Evolutionary conservation across 768 basidiomycete genomes (phyloP).

Genomic region (Rhizopogon sp.): DNA sequence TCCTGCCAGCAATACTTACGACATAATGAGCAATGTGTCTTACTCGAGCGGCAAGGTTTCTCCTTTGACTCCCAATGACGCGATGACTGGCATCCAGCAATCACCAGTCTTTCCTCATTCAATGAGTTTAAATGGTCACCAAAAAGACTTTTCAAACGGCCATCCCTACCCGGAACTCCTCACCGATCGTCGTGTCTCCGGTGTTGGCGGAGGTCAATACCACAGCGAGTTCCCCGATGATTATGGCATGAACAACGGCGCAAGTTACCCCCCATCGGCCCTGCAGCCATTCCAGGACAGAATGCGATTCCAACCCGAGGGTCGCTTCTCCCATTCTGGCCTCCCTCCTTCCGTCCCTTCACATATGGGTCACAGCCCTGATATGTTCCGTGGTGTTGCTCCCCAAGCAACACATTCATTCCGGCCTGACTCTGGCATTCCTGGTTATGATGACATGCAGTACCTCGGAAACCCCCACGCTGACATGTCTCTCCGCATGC

Average conservation of each 20-base stretch:
- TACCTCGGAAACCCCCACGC: conserved; percentile 50
- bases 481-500: conserved; percentile 60
- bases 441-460: conserved; percentile 56
- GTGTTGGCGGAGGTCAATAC: conserved; percentile 40
- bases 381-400: conserved; percentile 62
- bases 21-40: conserved; percentile 59
- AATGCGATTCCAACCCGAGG: conserved; percentile 51
- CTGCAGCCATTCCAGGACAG: conserved; percentile 60
- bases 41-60: conserved; percentile 70
- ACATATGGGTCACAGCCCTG: conserved; percentile 47
- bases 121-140: conserved; percentile 29
- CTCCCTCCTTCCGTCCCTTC: conserved; percentile 40
- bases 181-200: conserved; percentile 53
- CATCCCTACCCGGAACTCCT: conserved; percentile 54
- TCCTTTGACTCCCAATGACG: conserved; percentile 66
- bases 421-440: conserved; percentile 44
- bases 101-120: conserved; percentile 45
- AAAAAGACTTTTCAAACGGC: conserved; percentile 52
- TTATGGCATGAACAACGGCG: conserved; percentile 44
- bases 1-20: conserved; percentile 52
- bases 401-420: conserved; percentile 68
- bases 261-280: conserved; percentile 44
- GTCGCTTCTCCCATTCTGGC: conserved; percentile 43
- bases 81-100: conserved; percentile 53
- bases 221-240: conserved; percentile 62